These are phyloP conservation scores for Taxillus chinensis DNA, from an alignment of 164 flowering plant genomes.

Conservation along the genomic window DNA sequence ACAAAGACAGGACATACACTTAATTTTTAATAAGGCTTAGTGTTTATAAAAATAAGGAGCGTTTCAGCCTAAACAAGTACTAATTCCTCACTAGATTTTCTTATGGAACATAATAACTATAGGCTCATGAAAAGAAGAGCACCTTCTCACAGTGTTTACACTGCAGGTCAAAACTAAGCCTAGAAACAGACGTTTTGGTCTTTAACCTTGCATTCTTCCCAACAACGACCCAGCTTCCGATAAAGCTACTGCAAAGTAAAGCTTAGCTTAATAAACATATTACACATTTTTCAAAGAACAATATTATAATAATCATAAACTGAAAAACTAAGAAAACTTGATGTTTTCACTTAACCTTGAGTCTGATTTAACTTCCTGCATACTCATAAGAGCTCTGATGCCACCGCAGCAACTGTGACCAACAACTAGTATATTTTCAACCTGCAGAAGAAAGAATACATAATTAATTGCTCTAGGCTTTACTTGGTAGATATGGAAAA, in stretches of 20 bases:
- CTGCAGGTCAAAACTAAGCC: constrained; percentile 74
- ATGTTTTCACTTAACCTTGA: constrained; percentile 34
- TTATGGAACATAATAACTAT: too few relatives aligned
- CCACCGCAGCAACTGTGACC: constrained; percentile 98
- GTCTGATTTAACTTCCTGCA: constrained; percentile 50
- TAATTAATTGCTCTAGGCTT: background rate
- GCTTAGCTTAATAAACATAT: constrained; percentile 4
- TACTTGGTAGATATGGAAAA: too few relatives aligned
- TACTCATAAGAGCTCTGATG: constrained; percentile 86
- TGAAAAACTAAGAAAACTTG: background rate
- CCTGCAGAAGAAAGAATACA: constrained; percentile 33
- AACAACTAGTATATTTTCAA: constrained; percentile 65
- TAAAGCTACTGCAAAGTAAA: constrained; percentile 56
- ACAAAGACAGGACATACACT: too few relatives aligned
- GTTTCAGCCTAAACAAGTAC: too few relatives aligned
- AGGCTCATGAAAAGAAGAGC: background rate
- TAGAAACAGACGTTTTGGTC: constrained; percentile 47
- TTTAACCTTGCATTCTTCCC: constrained; percentile 58
- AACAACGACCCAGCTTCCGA: constrained; percentile 56
- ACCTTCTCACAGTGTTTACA: constrained; percentile 97
- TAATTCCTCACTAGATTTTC: too few relatives aligned
- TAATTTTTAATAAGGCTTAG: too few relatives aligned
- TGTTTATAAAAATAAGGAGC: too few relatives aligned
- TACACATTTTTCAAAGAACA: background rate
- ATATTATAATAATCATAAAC: background rate